Evolutionary conservation across 2,329 filamentous ascomycete species (phyloP), one percentile per base, ranked within the genome.

Genomic region (Diaporthe eres): DNA sequence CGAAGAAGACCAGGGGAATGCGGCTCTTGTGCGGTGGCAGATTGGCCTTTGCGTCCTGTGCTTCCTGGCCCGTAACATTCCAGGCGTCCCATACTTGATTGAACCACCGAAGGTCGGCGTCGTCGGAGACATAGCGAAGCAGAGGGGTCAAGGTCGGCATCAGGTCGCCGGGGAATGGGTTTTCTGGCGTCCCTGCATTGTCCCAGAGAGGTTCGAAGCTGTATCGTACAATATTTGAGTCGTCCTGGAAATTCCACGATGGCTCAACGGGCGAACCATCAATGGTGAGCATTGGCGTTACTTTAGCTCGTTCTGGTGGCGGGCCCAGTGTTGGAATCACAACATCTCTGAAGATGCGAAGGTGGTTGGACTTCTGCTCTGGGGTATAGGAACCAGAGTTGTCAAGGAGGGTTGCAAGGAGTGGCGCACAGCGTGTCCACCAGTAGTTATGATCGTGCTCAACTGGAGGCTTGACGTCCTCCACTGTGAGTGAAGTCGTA

Each of bases 101-200:
- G 60, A 65, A 47, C 60, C 60, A 65, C 2, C 60, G 60, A 25
- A 65, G 60, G 39, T 65, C 60, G 39, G 25, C 39, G 22, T 65
- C 60, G 25, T 65, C 60, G 22, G 60, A 65, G n/a, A 65, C 39
- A 47, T 65, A 65, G 39, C 60, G 60, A 22, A 65, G 60, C 10
- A 65, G 60, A 65, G 60, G 42, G 6, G 25, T 47, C 39, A 65
- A 65, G 25, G 60, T 65, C 25, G 60, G 39, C 39, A 65, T 65
- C 10, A 47, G n/a, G 39, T 65, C 60, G 1, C 60, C 60, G 2
- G 60, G 60, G 9, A 65, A 65, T 12, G 60, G 60, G 25, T 47
- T 65, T 8, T 65, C 60, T 22, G 60, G 25, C 22, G 60, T 65
- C 3, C 60, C 60, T 17, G 60, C 60, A 39, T 65, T 65, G 42